Conservation (phyloP, 768 basidiomycete species). For the Tricholoma sp. region DNA sequence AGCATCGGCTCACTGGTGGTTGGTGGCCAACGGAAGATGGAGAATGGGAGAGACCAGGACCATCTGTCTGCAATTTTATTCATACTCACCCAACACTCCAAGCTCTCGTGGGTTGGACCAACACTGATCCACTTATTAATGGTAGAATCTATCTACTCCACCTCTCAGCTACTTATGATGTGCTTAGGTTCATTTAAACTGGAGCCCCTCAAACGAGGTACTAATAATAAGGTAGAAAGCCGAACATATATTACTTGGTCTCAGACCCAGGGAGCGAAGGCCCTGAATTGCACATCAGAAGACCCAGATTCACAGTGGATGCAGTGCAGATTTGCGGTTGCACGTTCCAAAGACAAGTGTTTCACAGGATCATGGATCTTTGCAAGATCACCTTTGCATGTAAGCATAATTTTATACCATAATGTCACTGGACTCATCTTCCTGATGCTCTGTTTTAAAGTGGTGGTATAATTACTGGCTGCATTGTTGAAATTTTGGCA, state of each 20-base stretch:
- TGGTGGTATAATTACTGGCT: conserved; percentile 10
- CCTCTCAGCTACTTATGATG: neutral
- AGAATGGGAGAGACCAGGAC: conserved; percentile 13
- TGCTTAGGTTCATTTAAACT: conserved; percentile 6
- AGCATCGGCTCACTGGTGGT: no score
- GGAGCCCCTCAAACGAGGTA: conserved; percentile 6
- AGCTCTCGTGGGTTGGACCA: no score
- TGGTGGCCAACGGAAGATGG: conserved; percentile 8
- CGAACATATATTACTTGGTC: conserved; percentile 4
- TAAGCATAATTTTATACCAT: neutral
- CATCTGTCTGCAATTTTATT: conserved; percentile 9
- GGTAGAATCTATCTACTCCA: conserved; percentile 5
- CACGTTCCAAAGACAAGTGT: no score
- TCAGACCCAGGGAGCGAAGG: conserved; percentile 9
- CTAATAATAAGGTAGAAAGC: neutral
- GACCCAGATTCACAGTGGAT: conserved; percentile 6
- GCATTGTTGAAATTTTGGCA: conserved; percentile 17
- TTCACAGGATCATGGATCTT: no score
- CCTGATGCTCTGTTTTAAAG: neutral
- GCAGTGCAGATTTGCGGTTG: conserved; percentile 12
- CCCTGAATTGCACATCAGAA: conserved; percentile 8
- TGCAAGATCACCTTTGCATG: conserved; percentile 14
- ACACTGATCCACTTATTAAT: neutral
- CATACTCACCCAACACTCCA: no score
- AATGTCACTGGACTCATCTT: neutral